Conservation (phyloP, 495 filamentous ascomycete genomes). For the Aspergillus saccharolyticus region DNA sequence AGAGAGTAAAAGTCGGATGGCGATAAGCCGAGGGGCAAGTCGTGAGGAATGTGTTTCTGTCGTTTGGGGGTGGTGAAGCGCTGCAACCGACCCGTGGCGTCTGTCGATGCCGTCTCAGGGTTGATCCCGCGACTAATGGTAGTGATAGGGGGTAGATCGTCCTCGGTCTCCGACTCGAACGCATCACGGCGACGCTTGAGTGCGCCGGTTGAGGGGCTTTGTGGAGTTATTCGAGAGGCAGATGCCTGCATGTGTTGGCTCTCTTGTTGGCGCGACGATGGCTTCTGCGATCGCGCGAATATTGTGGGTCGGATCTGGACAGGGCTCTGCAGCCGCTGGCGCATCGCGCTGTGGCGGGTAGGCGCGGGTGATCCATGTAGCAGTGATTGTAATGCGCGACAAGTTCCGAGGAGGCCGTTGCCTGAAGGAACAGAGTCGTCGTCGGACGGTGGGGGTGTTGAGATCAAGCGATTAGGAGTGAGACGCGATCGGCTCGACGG, state of each 20-base stretch:
- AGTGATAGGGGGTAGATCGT: conserved; percentile 30
- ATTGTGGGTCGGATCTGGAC: conserved; percentile 47
- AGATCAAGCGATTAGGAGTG: conserved; percentile 57
- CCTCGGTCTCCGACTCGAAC: conserved; percentile 49
- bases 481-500: conserved; percentile 37
- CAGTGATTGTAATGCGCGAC: conserved; percentile 66
- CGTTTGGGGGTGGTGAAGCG: conserved; percentile 65
- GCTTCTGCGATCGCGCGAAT: conserved; percentile 40
- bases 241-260: conserved; percentile 1
- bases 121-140: conserved; percentile 6
- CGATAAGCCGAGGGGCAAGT: conserved; percentile 62
- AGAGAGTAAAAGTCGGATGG: conserved; percentile 60
- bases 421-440: conserved; percentile 45
- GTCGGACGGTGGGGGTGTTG: conserved; percentile 57
- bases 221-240: conserved; percentile 32
- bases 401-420: conserved; percentile 60
- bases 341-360: conserved; percentile 32
- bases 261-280: conserved; percentile 1
- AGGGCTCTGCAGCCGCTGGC: conserved; percentile 47
- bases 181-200: conserved; percentile 59
- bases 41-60: conserved; percentile 57
- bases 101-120: background rate
- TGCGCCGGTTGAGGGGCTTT: conserved; percentile 40
- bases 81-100: background rate
- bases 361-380: conserved; percentile 44